Base-by-base conservation (phyloP, 805 yeast species). In the Kregervanrija pseudodelftensis region DNA sequence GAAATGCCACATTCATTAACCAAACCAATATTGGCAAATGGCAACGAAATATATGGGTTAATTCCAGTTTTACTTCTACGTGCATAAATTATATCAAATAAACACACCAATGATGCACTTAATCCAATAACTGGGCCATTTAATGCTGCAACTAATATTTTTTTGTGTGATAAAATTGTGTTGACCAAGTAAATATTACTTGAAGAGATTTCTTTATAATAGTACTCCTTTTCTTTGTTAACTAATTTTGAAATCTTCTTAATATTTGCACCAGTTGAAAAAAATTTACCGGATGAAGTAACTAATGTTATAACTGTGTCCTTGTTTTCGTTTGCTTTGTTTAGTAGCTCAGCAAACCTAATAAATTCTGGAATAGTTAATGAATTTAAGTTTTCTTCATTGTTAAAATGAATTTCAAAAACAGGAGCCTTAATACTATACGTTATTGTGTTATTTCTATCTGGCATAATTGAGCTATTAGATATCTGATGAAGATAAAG, bases 121-220 rank as follows among this genome's bases (percentile, higher is more conserved):
- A 88, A 71, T 0, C 96, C 96, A 47, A 88, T 74, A 5, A 79
- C 95, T 0, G 96, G 95, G 0, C 96, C 96, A 59, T 88, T 88
- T 46, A 88, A 69, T 3, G 88, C 90, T 37, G 78, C 77, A 28
- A 80, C 80, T 33, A 88, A 65, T 8, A 86, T 69, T 59, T 88
- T 88, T 9, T 72, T 64, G 63, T 88, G 96, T 55, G 79, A 75
- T 50, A 77, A 76, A 59, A 85, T 78, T 34, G 82, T 68, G 50
- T 79, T 76, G 4, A 93, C 80, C 44, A 88, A 64, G 55, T 73
- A 80, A 28, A 80, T 73, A 60, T 88, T 88, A 55, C 88, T 76
- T 4, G 88, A 75, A 56, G 57, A 68, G 50, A 59, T 70, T 59
- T 49, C 65, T 47, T 45, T 65, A 57, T 57, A 49, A 33, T 55